Evolutionary conservation across 345 rosid species (phyloP).

Genomic region (Eucalyptus camaldulensis): DNA sequence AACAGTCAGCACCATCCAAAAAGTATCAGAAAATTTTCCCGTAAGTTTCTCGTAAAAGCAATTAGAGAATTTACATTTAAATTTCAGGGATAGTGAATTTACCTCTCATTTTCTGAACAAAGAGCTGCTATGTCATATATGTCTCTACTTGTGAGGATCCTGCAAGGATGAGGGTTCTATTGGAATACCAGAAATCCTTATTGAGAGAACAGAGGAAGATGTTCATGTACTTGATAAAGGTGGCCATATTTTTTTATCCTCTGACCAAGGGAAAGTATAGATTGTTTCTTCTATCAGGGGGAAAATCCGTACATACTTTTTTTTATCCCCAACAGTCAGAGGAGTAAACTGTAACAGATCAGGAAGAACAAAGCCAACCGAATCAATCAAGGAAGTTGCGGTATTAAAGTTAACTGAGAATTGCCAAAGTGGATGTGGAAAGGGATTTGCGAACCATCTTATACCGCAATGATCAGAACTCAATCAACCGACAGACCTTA

Average conservation of each 20-base stretch:
- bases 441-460: not conserved
- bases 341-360: not conserved
- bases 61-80: not conserved
- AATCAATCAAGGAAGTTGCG: not conserved
- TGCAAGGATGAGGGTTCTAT: not conserved
- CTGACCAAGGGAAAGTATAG: not conserved
- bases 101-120: slow-evolving; percentile 75
- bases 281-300: not conserved
- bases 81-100: not conserved
- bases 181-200: not conserved
- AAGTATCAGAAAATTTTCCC: not conserved
- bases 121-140: slow-evolving; percentile 85
- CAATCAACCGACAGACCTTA: slow-evolving; percentile 32
- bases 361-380: not conserved
- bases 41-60: not conserved
- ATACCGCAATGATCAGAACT: not conserved
- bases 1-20: not conserved
- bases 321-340: not conserved
- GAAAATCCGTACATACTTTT: not conserved
- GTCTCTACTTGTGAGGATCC: slow-evolving; percentile 53
- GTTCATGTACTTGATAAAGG: not conserved
- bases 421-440: not conserved
- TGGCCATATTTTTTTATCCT: too few relatives aligned
- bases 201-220: not conserved
- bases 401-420: not conserved